These are phyloP conservation scores for Ascodesmis nigricans DNA, from an alignment of 495 filamentous ascomycete genomes.

Conservation along the genomic window DNA sequence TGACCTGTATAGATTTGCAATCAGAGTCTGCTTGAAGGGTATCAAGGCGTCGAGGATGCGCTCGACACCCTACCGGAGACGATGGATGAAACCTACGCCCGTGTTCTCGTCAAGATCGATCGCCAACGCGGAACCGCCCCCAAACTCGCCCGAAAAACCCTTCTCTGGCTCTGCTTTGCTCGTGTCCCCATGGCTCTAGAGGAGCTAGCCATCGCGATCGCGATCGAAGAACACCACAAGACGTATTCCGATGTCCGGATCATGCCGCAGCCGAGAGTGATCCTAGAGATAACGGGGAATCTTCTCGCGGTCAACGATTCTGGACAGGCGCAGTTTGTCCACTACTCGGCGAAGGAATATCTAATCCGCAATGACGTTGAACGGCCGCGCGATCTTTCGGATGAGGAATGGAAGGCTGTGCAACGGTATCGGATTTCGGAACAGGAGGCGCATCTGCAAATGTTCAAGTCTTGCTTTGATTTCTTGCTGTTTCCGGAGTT, in stretches of 20 bases:
- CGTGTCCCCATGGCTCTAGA: conserved; percentile 1
- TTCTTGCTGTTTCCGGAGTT: too few species aligned
- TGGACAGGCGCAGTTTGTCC: conserved; percentile 4
- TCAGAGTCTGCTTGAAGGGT: conserved; percentile 2
- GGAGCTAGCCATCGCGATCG: conserved; percentile 1
- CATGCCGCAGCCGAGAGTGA: neutral
- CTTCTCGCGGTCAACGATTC: neutral
- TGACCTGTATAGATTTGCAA: neutral
- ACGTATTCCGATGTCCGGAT: neutral
- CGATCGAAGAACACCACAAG: conserved; percentile 4
- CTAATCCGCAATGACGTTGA: too few species aligned
- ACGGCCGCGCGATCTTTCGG: too few species aligned
- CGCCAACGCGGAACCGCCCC: too few species aligned
- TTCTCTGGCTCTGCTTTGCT: conserved; percentile 4
- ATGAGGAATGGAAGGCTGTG: too few species aligned
- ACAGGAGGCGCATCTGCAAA: too few species aligned
- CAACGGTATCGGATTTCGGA: too few species aligned
- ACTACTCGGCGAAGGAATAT: conserved; percentile 6
- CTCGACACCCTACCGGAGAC: too few species aligned
- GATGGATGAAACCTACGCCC: too few species aligned
- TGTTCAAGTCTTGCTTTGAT: too few species aligned
- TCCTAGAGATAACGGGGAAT: conserved; percentile 1
- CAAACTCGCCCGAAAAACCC: conserved; percentile 3
- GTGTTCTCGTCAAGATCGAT: too few species aligned
- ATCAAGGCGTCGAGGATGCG: too few species aligned